A percentile compares a stretch with the other conserved stretches of the same genome.
Evolutionary conservation across 768 basidiomycete genomes (phyloP).

Genomic region (Phylloporus rhodoxanthus): DNA sequence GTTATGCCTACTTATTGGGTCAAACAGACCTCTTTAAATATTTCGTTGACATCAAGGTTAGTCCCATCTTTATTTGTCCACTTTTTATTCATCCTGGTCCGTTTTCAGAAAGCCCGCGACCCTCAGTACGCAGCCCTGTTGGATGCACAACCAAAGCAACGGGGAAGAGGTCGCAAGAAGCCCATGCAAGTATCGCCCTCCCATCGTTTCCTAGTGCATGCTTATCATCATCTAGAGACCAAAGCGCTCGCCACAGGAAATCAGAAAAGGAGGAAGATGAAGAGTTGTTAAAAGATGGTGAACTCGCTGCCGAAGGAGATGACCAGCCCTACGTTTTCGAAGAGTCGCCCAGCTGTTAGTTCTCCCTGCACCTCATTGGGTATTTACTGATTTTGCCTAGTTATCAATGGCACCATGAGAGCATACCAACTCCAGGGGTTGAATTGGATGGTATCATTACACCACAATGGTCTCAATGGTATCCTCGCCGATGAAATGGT

Average conservation of each 20-base stretch:
- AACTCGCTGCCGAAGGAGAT: slow-evolving; percentile 70
- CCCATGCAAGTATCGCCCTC: slow-evolving; percentile 44
- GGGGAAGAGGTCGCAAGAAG: slow-evolving; percentile 83
- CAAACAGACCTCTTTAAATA: slow-evolving; percentile 98
- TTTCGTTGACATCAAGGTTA: slow-evolving; percentile 93
- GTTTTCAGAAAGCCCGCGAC: slow-evolving; percentile 71
- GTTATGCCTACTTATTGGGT: slow-evolving; percentile 95
- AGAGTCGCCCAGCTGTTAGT: slow-evolving; percentile 81
- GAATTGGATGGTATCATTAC: slow-evolving; percentile 95
- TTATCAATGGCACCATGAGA: slow-evolving; percentile 86
- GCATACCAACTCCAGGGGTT: slow-evolving; percentile 93
- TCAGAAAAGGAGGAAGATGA: slow-evolving; percentile 99
- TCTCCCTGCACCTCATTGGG: not conserved
- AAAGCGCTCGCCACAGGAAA: slow-evolving; percentile 79
- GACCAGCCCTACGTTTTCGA: slow-evolving; percentile 95
- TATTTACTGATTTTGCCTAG: slow-evolving; percentile 36
- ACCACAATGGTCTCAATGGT: slow-evolving; percentile 95
- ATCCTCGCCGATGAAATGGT: slow-evolving; percentile 98
- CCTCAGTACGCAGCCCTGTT: slow-evolving; percentile 89
- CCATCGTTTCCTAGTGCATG: not conserved
- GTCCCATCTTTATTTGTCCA: slow-evolving; percentile 5
- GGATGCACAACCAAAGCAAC: slow-evolving; percentile 79
- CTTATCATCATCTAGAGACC: slow-evolving; percentile 46
- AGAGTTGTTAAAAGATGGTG: slow-evolving; percentile 84
- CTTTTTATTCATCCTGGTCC: not conserved